Evolutionary conservation across 352 stramenopile genomes (phyloP).

Genomic region (Phytophthora pisi): DNA sequence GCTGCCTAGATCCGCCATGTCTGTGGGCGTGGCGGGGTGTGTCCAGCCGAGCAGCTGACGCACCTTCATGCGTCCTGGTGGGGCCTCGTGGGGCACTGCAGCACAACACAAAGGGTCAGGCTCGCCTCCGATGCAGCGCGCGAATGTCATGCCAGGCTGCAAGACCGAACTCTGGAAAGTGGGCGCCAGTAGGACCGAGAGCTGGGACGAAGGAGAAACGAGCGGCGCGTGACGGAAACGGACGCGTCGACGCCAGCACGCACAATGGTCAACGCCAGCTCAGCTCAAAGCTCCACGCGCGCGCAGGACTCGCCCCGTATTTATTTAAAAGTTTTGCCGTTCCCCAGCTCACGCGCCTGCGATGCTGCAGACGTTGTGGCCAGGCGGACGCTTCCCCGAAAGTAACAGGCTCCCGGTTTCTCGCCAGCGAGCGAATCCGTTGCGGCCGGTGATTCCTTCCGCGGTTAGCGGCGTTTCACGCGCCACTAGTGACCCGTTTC

Average conservation of each 20-base stretch:
- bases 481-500: constrained; percentile 21
- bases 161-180: constrained; percentile 28
- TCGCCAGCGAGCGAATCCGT: constrained; percentile 22
- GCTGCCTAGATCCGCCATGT: constrained; percentile 20
- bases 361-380: constrained; percentile 26
- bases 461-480: constrained; percentile 41
- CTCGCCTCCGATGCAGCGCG: constrained; percentile 56
- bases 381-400: constrained; percentile 15
- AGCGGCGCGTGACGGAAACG: constrained; percentile 38
- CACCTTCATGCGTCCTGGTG: constrained; percentile 46
- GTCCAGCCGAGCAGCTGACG: constrained; percentile 51
- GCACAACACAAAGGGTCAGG: constrained; percentile 55
- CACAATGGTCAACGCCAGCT: neutral
- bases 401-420: constrained; percentile 16
- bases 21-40: constrained; percentile 9
- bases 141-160: constrained; percentile 49
- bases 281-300: neutral
- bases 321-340: constrained; percentile 2
- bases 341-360: constrained; percentile 2
- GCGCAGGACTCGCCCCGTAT: neutral
- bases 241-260: constrained; percentile 15
- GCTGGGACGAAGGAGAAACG: constrained; percentile 21
- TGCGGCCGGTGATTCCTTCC: constrained; percentile 30
- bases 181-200: neutral
- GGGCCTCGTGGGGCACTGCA: constrained; percentile 37